Base-by-base conservation (phyloP, 2,329 filamentous ascomycete species). In the Ophiosphaerella korrae region DNA sequence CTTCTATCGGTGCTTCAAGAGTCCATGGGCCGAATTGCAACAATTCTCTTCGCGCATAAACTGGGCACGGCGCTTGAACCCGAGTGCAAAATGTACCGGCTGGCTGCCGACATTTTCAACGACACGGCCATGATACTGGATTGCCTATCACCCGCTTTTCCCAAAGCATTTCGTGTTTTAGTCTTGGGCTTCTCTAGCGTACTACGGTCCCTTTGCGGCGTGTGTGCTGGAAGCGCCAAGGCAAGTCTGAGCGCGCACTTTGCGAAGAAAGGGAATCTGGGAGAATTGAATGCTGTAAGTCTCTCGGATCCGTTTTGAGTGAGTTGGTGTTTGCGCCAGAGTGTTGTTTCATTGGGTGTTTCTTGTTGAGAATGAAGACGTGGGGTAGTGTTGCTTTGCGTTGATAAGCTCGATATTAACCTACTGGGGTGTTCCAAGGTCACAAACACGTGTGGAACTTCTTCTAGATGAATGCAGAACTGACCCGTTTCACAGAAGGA, bases 161-260 rank as follows among this genome's bases (percentile, higher is more conserved):
- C 88, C 0, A 83, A 83, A 47, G 68, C 79, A 0, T 66, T 78
- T 2, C 76, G 86, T 7, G 82, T 89, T 1, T 60, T 77, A 4
- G 64, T 88, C 2, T 75, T 89, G 43, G 84, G 84, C 60, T 73
- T 81, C 21, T 82, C 82, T 21, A 87, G 85, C 53, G 78, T 87
- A 7, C 73, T 89, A 47, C 75, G 86, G 35, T 82, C 85, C 0
- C 76, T 97, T 0, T 97, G 94, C 68, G 94, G 93, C 23, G 92
- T 97, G 5, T 90, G 93, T 0, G 93, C 91, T 0, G 91, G 89
- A 11, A 92, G 90, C 47, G 89, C 90, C 57, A 97, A 97, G 74
- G 93, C 93, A 2, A 92, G 89, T 54, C 76, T 99, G 61, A 94
- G 90, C 68, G 89, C 90, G 9, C 94, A 99, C 75, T 97, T 99